Percentiles rank a stretch among this genome's conserved stretches.
These are phyloP conservation scores for Vigna radiata DNA, from an alignment of 306 rosid genomes.

Conservation along the genomic window DNA sequence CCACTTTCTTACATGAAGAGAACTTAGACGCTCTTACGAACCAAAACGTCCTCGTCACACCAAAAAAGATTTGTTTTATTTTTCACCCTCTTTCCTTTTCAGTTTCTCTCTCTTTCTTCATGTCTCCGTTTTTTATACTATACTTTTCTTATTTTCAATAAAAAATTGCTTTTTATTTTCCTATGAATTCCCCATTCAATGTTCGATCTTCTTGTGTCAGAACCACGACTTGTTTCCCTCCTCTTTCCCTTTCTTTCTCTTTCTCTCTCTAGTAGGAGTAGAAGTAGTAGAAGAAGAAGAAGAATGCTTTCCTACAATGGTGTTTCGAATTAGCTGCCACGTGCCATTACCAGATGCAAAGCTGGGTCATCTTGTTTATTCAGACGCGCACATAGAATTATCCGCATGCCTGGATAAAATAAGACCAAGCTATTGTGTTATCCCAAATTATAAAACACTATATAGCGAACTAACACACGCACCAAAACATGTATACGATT, in stretches of 20 bases:
- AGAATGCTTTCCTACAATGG: background rate
- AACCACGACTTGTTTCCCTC: conserved; percentile 36
- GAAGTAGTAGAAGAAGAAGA: background rate
- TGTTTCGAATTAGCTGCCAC: conserved; percentile 34
- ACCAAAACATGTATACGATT: background rate
- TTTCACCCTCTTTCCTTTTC: conserved; percentile 34
- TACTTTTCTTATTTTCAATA: background rate
- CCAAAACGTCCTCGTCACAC: conserved; percentile 69
- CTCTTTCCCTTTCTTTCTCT: conserved; percentile 13
- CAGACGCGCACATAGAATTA: conserved; percentile 7
- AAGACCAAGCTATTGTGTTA: conserved; percentile 14
- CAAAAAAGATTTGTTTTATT: conserved; percentile 57
- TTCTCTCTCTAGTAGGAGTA: background rate
- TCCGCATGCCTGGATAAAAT: conserved; percentile 10
- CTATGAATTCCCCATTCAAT: conserved; percentile 49
- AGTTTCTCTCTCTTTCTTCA: conserved; percentile 11
- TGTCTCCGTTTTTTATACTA: background rate
- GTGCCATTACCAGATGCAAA: conserved; percentile 1
- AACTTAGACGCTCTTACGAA: conserved; percentile 92
- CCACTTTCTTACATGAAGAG: conserved; percentile 84
- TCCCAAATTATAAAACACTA: background rate
- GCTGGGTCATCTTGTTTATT: background rate
- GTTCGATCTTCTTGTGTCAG: conserved; percentile 55
- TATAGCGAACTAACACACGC: background rate
- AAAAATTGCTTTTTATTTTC: background rate